Evolutionary conservation across 345 rosid genomes (phyloP).

Genomic region (Euphorbia tirucalli): DNA sequence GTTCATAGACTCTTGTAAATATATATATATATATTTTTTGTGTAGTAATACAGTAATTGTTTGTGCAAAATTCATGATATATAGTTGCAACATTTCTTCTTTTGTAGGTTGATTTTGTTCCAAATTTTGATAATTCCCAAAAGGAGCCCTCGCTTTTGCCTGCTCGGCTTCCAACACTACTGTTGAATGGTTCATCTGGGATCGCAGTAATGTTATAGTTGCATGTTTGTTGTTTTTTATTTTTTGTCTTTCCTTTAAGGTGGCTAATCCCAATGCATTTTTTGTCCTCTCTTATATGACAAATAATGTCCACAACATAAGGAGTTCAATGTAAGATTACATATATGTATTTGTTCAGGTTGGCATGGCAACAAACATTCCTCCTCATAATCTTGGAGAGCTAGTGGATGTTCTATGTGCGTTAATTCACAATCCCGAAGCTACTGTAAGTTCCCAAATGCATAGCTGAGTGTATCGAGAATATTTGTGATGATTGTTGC

Average conservation of each 20-base stretch:
- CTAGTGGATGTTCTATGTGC: conserved; percentile 94
- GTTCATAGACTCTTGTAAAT: neutral
- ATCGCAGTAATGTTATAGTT: conserved; percentile 63
- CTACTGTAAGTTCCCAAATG: conserved; percentile 52
- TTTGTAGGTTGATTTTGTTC: conserved; percentile 86
- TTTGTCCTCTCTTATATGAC: neutral
- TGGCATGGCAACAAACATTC: conserved; percentile 98
- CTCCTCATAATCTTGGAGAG: conserved; percentile 98
- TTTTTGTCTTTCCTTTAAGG: neutral
- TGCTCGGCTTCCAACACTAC: conserved; percentile 81
- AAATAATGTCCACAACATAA: neutral
- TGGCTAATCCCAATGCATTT: conserved; percentile 5
- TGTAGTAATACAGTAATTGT: neutral
- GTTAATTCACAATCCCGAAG: conserved; percentile 85
- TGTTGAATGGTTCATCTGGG: conserved; percentile 95
- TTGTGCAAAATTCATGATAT: neutral
- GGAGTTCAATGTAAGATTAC: conserved; percentile 6
- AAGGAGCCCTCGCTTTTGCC: conserved; percentile 90
- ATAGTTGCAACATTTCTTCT: neutral
- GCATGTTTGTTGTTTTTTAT: neutral
- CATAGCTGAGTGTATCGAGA: neutral
- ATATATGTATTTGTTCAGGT: conserved; percentile 45
- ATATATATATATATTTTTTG: conserved; percentile 3
- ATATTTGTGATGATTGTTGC: neutral
- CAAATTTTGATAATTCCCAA: conserved; percentile 89